Evolutionary conservation across 2,329 filamentous ascomycete genomes (phyloP), one percentile per base, ranked within the genome.

Genomic region (Hypoxylon sp.): DNA sequence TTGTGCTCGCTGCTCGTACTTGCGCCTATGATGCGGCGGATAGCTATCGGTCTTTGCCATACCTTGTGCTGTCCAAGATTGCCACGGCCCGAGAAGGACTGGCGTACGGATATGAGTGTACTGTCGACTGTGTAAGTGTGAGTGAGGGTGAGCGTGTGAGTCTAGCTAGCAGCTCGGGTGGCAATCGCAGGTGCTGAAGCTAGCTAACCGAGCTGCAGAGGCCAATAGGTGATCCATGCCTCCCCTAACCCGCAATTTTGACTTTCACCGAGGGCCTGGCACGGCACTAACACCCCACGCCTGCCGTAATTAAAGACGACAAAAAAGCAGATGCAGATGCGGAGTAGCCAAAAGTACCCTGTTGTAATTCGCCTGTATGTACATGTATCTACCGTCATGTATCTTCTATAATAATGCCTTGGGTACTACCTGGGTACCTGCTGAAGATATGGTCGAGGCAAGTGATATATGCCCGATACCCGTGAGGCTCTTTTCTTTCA

Each of bases 221-320:
- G 31, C 53, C 60, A 26, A 49, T 10, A 26, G 10, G 15, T 63
- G 57, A 47, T 55, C 60, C 54, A 42, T 53, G 60, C 60, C 26
- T 33, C 18, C 10, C n/a, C 31, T 31, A 57, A 18, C 60, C 60
- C 60, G 57, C 60, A 63, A 60, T 55, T 60, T 63, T 63, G 57
- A 29, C 60, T 60, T 58, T 60, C 60, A 58, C 60, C 53, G 50
- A 60, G 17, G 53, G 29, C 29, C 38, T 63, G 53, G 51, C 37
- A 60, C 52, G 50, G 31, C 54, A 58, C 37, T 58, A 54, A 55
- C 38, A 47, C 33, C 48, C 41, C n/a, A 31, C 26, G 31, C 38
- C 27, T 15, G 35, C 29, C 31, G 15, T 31, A 31, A 29, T 45
- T 45, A 26, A 42, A 42, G n/a, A n/a, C n/a, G n/a, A n/a, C n/a